Base-by-base conservation (phyloP, 2,329 filamentous ascomycete genomes). In the Botrytis deweyae region DNA sequence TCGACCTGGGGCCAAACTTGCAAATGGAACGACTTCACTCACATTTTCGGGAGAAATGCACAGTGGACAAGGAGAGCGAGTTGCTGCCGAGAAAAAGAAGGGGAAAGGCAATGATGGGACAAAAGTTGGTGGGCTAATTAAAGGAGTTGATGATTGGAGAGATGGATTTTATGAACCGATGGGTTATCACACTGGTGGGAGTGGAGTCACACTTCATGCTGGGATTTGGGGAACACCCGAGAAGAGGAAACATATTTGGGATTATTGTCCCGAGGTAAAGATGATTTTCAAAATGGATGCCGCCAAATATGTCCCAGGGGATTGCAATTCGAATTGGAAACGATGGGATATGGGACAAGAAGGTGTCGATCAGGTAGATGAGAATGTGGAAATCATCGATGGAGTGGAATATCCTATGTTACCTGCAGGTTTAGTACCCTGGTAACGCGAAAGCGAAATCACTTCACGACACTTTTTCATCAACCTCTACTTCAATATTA, bases 201-300 rank as follows among this genome's bases (percentile, higher is more conserved):
- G 84, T 72, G 87, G 87, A 66, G 78, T 78, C 20, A 83, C 79
- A 70, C 80, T 88, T 29, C 85, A 87, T 74, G 74, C 77, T 18
- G 81, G 80, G 1, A 84, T 88, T 59, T 89, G 87, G 87, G 85
- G 86, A 40, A 84, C 82, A 7, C 84, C 84, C 0, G 81, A 83
- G 75, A 77, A 83, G 78, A 82, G 88, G 40, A 83, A 83, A 74
- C 84, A 88, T 74, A 85, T 89, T 61, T 88, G 86, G 85, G 82
- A 85, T 42, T 89, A 89, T 79, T 89, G 87, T 74, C 88, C 88
- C 1, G 88, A 89, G 79, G 83, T 89, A 44, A 89, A 88, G 82
- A 87, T 89, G 83, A 87, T 84, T 64, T 79, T 89, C 42, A 81
- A 82, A 68, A 89, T 89, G 87, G 86, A 88, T 75, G 84, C 84